Percentiles rank a stretch among this genome's conserved stretches.
phyloP scores from a whole-genome alignment of 1,139 yeast species.

The Yamadazyma dushanensis region DNA sequence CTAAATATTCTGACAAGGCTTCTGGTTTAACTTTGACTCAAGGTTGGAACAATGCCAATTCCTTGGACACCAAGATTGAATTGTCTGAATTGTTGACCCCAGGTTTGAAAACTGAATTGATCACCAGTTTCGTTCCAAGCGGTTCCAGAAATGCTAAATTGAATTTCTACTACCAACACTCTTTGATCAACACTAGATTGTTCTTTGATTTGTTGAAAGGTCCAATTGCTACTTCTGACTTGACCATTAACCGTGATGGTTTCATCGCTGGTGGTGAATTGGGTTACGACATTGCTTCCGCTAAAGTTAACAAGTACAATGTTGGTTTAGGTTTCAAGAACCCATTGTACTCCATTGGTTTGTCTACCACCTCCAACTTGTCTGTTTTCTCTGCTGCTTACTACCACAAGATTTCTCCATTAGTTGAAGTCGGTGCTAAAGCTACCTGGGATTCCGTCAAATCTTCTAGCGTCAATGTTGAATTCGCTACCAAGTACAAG shows the following conservation, averaged over 20 bases:
- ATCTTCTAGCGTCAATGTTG: constrained; percentile 73
- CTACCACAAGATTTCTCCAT: constrained; percentile 92
- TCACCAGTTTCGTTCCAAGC: constrained; percentile 85
- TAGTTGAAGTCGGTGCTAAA: constrained; percentile 96
- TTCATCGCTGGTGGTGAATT: constrained; percentile 97
- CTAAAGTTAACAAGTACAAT: constrained; percentile 91
- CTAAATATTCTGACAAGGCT: constrained; percentile 90
- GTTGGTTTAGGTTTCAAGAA: constrained; percentile 93
- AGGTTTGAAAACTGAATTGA: constrained; percentile 91
- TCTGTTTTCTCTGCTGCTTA: constrained; percentile 92
- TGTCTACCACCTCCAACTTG: constrained; percentile 87
- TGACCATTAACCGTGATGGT: constrained; percentile 93
- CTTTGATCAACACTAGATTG: constrained; percentile 91
- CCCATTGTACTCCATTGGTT: constrained; percentile 83
- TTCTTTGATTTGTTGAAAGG: constrained; percentile 95
- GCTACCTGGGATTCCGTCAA: constrained; percentile 88
- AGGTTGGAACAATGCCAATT: constrained; percentile 96
- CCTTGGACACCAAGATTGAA: constrained; percentile 91
- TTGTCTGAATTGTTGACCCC: constrained; percentile 90
- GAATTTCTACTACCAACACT: constrained; percentile 90
- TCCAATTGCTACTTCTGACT: constrained; percentile 92
- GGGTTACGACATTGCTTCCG: constrained; percentile 92
- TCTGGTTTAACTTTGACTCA: constrained; percentile 93
- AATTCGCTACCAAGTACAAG: constrained; percentile 93
- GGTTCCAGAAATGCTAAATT: constrained; percentile 88